Conservation (phyloP, 768 basidiomycete species). For the Lentinus tigrinus region DNA sequence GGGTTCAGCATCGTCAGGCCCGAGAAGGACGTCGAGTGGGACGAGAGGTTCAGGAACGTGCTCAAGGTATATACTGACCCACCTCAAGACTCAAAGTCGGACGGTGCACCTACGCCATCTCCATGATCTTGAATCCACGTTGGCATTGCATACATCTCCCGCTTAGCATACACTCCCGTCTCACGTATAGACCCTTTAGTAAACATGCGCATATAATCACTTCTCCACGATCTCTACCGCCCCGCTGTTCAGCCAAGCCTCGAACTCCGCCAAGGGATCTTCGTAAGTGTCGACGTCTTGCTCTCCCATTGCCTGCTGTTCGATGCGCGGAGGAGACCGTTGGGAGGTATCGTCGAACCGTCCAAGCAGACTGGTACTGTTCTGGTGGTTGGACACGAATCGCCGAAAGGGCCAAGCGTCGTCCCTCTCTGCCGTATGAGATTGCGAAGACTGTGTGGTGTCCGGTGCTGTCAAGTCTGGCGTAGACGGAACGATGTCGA, state of each 20-base stretch:
- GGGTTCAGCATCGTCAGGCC: constrained; percentile 81
- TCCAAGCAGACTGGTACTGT: background rate
- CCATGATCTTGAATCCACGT: constrained; percentile 4
- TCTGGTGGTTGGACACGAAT: background rate
- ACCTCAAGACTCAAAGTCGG: constrained; percentile 16
- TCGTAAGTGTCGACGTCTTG: constrained; percentile 14
- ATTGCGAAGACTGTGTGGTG: background rate
- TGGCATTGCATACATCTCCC: constrained; percentile 6
- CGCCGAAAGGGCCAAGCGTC: background rate
- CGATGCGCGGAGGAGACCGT: background rate
- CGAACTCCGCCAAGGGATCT: constrained; percentile 65
- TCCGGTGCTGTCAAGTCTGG: background rate
- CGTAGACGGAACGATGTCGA: constrained; percentile 24
- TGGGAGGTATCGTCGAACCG: background rate
- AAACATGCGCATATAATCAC: background rate
- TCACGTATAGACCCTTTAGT: constrained; percentile 1
- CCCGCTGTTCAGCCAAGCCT: constrained; percentile 67
- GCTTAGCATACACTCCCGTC: background rate
- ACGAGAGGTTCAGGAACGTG: constrained; percentile 61
- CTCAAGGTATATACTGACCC: constrained; percentile 61
- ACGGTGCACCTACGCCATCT: background rate
- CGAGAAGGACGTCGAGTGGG: constrained; percentile 68
- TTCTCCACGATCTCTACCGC: constrained; percentile 49
- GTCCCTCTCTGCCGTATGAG: background rate
- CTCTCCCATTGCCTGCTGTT: background rate